A percentile compares a stretch with the other conserved stretches of the same genome.
These are phyloP conservation scores for Sclerotinia subarctica DNA, from an alignment of 2,329 filamentous ascomycete genomes.

Conservation along the genomic window DNA sequence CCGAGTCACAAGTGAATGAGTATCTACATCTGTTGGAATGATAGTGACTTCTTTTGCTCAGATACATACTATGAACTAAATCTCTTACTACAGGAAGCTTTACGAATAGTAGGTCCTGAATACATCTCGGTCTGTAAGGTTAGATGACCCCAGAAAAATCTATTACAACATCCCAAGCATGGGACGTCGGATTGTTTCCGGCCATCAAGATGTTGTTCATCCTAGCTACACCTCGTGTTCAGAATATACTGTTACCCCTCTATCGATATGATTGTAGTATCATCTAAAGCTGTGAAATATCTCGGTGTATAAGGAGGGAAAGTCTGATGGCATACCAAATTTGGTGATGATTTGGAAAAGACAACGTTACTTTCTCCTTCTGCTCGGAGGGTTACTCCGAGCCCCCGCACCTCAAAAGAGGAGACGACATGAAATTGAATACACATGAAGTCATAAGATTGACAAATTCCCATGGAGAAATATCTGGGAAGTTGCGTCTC, in stretches of 20 bases:
- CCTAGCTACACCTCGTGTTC: not conserved
- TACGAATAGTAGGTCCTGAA: not conserved
- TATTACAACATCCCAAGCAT: not conserved
- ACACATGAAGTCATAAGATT: conserved; percentile 1
- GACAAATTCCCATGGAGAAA: not conserved
- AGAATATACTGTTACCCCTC: not conserved
- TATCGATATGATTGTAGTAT: not conserved
- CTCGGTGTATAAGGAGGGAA: not conserved
- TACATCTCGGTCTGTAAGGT: not conserved
- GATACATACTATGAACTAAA: not conserved
- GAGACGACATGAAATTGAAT: not conserved
- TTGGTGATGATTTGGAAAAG: conserved; percentile 4
- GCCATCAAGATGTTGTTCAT: not conserved
- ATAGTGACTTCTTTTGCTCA: not conserved
- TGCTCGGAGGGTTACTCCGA: not conserved
- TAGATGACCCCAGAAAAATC: not conserved
- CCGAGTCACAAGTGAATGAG: conserved; percentile 2
- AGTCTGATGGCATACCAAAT: not conserved
- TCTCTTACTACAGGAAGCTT: not conserved
- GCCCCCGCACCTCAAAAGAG: not conserved
- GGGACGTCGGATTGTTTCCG: not conserved
- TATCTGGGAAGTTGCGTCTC: not conserved
- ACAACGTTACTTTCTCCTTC: not conserved
- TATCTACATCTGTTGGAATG: not conserved
- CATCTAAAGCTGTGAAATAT: conserved; percentile 5